Percentiles rank a stretch among this genome's conserved stretches.
Conservation (phyloP, 2,329 filamentous ascomycete genomes). For the Exophiala spinifera region DNA sequence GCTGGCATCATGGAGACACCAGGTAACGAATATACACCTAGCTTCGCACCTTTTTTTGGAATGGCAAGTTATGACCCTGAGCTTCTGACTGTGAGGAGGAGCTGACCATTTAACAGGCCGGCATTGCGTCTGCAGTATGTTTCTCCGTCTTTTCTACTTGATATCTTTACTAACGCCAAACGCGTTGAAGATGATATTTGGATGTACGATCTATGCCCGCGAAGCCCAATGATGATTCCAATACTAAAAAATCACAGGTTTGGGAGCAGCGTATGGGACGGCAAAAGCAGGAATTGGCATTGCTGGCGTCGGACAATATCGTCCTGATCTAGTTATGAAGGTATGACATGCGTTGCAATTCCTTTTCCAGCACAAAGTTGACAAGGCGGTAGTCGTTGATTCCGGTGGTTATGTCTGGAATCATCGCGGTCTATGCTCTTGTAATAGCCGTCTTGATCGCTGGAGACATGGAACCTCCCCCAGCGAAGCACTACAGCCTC, state of each 20-base stretch:
- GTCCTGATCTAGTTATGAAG: conserved; percentile 68
- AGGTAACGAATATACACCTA: conserved; percentile 54
- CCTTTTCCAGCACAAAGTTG: background rate
- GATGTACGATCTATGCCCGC: conserved; percentile 40
- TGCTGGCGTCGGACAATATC: conserved; percentile 63
- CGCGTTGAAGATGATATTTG: conserved; percentile 48
- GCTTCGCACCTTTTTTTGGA: conserved; percentile 66
- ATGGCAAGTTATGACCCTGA: conserved; percentile 52
- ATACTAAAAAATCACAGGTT: conserved; percentile 45
- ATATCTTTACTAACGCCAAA: background rate
- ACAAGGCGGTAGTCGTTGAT: conserved; percentile 43
- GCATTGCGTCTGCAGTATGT: conserved; percentile 48
- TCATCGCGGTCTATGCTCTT: conserved; percentile 95
- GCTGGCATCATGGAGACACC: conserved; percentile 35
- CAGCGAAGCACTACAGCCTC: conserved; percentile 68
- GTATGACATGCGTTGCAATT: conserved; percentile 32
- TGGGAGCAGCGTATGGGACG: conserved; percentile 66
- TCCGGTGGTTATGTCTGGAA: conserved; percentile 86
- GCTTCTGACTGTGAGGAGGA: background rate
- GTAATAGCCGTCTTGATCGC: conserved; percentile 96
- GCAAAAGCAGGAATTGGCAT: conserved; percentile 68
- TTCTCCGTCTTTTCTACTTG: background rate
- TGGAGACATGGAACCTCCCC: conserved; percentile 75
- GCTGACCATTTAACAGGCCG: conserved; percentile 42
- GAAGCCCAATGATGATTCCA: background rate